Evolutionary conservation across 345 rosid species (phyloP).

Genomic region (Rhodamnia rubescens): DNA sequence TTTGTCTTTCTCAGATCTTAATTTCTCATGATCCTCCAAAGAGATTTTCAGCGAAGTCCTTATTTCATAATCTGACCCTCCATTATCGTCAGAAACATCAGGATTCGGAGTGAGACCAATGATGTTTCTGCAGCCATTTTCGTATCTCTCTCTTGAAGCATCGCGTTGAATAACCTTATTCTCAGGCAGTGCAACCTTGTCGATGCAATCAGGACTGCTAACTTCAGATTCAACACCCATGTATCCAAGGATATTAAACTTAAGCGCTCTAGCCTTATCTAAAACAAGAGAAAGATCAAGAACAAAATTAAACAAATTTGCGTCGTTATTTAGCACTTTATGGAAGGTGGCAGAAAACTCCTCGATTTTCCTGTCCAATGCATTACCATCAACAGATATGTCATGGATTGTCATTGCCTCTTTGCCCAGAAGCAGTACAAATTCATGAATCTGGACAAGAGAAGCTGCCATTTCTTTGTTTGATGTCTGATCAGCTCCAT

Average conservation of each 20-base stretch:
- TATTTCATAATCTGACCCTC: slow-evolving; percentile 39
- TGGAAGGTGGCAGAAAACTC: slow-evolving; percentile 51
- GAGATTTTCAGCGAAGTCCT: slow-evolving; percentile 28
- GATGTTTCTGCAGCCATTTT: slow-evolving; percentile 37
- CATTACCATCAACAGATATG: slow-evolving; percentile 21
- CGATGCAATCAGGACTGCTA: slow-evolving; percentile 80
- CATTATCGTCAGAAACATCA: slow-evolving; percentile 67
- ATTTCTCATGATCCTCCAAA: slow-evolving; percentile 43
- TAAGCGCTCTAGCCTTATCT: slow-evolving; percentile 54
- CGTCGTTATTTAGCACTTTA: slow-evolving; percentile 28
- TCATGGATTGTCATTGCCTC: slow-evolving; percentile 55
- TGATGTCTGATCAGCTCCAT: not conserved
- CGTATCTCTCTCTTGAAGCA: slow-evolving; percentile 44
- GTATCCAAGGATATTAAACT: slow-evolving; percentile 48
- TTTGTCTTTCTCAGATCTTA: slow-evolving; percentile 67
- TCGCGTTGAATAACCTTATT: slow-evolving; percentile 38
- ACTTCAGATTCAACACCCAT: slow-evolving; percentile 53
- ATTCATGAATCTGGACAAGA: slow-evolving; percentile 37
- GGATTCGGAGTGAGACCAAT: slow-evolving; percentile 32
- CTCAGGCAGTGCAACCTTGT: slow-evolving; percentile 90
- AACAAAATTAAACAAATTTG: slow-evolving; percentile 38
- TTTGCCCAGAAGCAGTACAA: slow-evolving; percentile 60
- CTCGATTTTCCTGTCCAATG: slow-evolving; percentile 40
- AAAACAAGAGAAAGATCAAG: slow-evolving; percentile 62
- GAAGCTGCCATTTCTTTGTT: slow-evolving; percentile 27